A percentile compares a stretch with the other conserved stretches of the same genome.
Conservation (phyloP, 208 protist genomes). For the Crithidia bombi region DNA sequence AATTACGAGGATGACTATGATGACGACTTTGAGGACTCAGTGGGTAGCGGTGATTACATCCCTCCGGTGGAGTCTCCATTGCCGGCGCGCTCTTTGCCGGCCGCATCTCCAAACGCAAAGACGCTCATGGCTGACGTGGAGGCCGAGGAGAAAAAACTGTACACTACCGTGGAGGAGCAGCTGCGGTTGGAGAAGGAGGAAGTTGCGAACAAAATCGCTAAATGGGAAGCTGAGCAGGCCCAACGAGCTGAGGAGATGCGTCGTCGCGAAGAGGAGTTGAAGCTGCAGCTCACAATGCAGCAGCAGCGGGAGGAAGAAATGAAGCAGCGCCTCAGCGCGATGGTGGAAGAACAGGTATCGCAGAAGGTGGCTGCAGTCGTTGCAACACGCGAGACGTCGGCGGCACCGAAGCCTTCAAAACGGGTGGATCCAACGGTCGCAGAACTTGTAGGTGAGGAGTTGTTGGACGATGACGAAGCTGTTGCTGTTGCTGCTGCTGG, state of each 20-base stretch:
- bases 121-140: constrained; percentile 23
- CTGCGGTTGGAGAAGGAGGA: constrained; percentile 38
- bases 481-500: no score
- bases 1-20: constrained; percentile 43
- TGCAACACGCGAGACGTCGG: constrained; percentile 2
- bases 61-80: constrained; percentile 21
- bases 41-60: constrained; percentile 68
- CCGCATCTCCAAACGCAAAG: constrained; percentile 5
- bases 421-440: neutral
- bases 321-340: constrained; percentile 37
- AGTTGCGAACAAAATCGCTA: constrained; percentile 38
- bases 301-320: constrained; percentile 46
- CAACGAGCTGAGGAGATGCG: constrained; percentile 46
- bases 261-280: constrained; percentile 41
- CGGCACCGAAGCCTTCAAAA: neutral
- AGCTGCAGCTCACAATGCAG: constrained; percentile 32
- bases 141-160: constrained; percentile 28
- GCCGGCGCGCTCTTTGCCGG: constrained; percentile 1
- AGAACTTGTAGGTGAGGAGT: constrained; percentile 12
- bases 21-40: constrained; percentile 42
- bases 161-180: constrained; percentile 32
- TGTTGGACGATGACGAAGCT: constrained; percentile 8
- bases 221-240: constrained; percentile 44
- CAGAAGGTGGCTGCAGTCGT: constrained; percentile 32
- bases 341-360: constrained; percentile 44